A percentile compares a stretch with the other conserved stretches of the same genome.
phyloP scores from a whole-genome alignment of 305 asterid species.

The Nicotiana rustica region DNA sequence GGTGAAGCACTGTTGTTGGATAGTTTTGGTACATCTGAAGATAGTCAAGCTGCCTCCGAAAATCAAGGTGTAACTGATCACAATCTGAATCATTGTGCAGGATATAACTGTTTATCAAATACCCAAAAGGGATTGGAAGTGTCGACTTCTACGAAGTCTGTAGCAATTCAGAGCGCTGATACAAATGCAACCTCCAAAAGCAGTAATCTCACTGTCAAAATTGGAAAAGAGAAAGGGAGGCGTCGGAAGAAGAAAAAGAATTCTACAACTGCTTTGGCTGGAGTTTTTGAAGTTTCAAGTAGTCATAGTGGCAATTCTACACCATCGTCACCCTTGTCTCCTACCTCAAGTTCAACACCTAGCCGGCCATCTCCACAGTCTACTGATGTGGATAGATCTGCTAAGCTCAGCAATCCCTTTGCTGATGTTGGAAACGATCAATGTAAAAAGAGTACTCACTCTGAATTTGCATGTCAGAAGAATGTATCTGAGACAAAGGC shows the following conservation, averaged over 20 bases:
- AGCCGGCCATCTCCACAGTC: slow-evolving; percentile 50
- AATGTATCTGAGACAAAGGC: slow-evolving; percentile 43
- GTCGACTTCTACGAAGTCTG: slow-evolving; percentile 37
- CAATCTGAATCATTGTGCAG: slow-evolving; percentile 37
- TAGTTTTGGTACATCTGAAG: slow-evolving; percentile 45
- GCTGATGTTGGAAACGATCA: slow-evolving; percentile 41
- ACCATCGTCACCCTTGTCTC: slow-evolving; percentile 82
- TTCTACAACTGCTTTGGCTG: slow-evolving; percentile 46
- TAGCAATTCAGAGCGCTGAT: slow-evolving; percentile 47
- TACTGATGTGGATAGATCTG: slow-evolving; percentile 47
- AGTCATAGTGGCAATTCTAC: slow-evolving; percentile 87
- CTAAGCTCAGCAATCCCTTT: slow-evolving; percentile 54
- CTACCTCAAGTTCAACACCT: slow-evolving; percentile 57
- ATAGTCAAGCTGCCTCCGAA: slow-evolving; percentile 36
- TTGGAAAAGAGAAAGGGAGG: slow-evolving; percentile 72
- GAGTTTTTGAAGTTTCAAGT: slow-evolving; percentile 71
- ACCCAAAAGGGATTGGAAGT: slow-evolving; percentile 40
- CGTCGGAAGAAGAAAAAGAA: slow-evolving; percentile 70
- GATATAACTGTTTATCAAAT: slow-evolving; percentile 40
- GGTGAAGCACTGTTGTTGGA: slow-evolving; percentile 51
- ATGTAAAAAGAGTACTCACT: slow-evolving; percentile 43
- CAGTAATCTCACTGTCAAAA: slow-evolving; percentile 59
- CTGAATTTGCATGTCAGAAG: slow-evolving; percentile 44
- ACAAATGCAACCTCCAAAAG: slow-evolving; percentile 50
- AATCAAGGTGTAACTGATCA: slow-evolving; percentile 34